Percentiles rank a stretch among this genome's conserved stretches.
These are phyloP conservation scores for Suillus subaureus DNA, from an alignment of 768 basidiomycete species.

Conservation along the genomic window DNA sequence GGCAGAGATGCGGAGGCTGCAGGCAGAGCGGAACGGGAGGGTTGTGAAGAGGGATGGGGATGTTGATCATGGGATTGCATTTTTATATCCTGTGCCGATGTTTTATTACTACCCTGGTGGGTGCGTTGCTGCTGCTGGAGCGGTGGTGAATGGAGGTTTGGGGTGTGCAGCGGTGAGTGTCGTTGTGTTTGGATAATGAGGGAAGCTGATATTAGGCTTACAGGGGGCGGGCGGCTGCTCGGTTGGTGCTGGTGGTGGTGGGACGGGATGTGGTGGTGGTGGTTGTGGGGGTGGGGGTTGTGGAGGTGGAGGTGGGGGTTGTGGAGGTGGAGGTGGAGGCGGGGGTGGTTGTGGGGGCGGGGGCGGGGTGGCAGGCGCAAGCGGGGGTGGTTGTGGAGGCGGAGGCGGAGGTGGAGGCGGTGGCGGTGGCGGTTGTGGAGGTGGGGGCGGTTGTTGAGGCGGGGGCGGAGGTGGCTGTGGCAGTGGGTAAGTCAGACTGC, in stretches of 20 bases:
- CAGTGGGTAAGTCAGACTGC: neutral
- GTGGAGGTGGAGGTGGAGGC: neutral
- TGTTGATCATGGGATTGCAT: slow-evolving; percentile 33
- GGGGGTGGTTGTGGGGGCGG: slow-evolving; percentile 25
- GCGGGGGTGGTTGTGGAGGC: neutral
- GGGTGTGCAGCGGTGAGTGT: slow-evolving; percentile 11
- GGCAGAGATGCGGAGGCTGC: slow-evolving; percentile 26
- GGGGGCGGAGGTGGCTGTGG: neutral
- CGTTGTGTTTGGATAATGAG: neutral
- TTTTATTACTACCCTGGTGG: slow-evolving; percentile 28
- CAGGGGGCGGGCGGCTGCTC: slow-evolving; percentile 3
- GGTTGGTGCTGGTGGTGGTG: slow-evolving; percentile 8
- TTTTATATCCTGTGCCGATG: slow-evolving; percentile 43
- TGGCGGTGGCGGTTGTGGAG: no score
- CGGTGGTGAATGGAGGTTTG: slow-evolving; percentile 4
- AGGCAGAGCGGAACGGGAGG: slow-evolving; percentile 28
- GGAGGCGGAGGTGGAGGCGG: neutral
- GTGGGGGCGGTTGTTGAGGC: neutral
- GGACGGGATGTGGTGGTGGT: slow-evolving; percentile 9
- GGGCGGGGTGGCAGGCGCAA: slow-evolving; percentile 16
- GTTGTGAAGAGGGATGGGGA: slow-evolving; percentile 9
- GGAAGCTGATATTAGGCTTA: neutral
- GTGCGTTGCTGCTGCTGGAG: slow-evolving; percentile 13
- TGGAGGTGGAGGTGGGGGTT: slow-evolving; percentile 27
- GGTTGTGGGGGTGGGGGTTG: slow-evolving; percentile 13